Evolutionary conservation across 2,329 filamentous ascomycete genomes (phyloP), one percentile per base, ranked within the genome.

Genomic region (Albifimbria verrucaria): DNA sequence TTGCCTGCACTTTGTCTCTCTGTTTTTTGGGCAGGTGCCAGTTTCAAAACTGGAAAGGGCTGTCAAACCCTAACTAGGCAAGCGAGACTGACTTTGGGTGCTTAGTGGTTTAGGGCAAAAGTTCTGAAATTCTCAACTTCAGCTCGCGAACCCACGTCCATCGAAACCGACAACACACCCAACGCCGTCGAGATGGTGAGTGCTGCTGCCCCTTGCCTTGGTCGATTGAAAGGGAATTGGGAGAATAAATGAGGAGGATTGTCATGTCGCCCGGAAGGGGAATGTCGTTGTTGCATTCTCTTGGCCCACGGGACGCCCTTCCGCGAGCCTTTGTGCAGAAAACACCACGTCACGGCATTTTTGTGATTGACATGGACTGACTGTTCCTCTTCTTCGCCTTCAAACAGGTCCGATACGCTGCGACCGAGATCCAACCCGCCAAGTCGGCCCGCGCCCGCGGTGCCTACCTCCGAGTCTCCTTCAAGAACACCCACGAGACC

Each of bases 401-500:
- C 48, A 6, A 39, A 48, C 72, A 95, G 92, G 91, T 96, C 84
- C 91, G 92, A 80, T 97, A 97, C 92, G 91, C 91, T 79, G 89
- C 89, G 75, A 90, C 87, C 73, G 85, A 92, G 76, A 93, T 95
- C 76, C 82, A 88, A 71, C 80, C 87, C 77, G 84, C 87, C 69
- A 97, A 96, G 86, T 96, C 90, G 81, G 94, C 94, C 79, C 91
- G 93, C 83, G 89, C 93, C 75, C 92, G 94, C 80, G 94, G 95
- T 79, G 92, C 92, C 77, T 99, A 97, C 86, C 90, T 99, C 71
- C 92, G 94, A 76, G 93, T 97, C 70, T 96, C 90, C 69, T 99
- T 97, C 90, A 99, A 99, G 89, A 99, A 99, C 88, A 99, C 94
- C 76, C 92, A 94, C 74, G 95, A 99, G 85, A 97, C 93, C 66